Conservation (phyloP, 2,329 filamentous ascomycete genomes). For the Aaosphaeria arxii region DNA sequence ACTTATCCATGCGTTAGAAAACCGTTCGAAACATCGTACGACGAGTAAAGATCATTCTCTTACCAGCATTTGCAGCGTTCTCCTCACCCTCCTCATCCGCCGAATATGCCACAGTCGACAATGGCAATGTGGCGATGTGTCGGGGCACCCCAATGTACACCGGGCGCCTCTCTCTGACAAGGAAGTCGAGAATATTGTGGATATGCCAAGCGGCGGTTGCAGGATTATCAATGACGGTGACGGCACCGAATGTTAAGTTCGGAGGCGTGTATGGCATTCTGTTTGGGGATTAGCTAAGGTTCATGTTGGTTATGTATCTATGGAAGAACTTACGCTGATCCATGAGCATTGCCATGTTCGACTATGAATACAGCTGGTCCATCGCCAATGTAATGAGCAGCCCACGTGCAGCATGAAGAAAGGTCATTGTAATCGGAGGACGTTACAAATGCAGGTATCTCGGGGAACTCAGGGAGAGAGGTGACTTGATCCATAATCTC, state of each 20-base stretch:
- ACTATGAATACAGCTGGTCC: slow-evolving; percentile 5
- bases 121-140: no score
- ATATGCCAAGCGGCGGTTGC: neutral
- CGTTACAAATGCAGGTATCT: slow-evolving; percentile 7
- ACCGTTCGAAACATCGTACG: no score
- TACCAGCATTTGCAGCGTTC: no score
- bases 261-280: no score
- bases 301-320: neutral
- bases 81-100: no score
- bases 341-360: slow-evolving; percentile 5
- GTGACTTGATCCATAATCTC: no score
- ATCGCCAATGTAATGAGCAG: neutral
- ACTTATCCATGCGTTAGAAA: no score
- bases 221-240: neutral
- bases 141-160: neutral
- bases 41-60: no score
- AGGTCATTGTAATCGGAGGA: slow-evolving; percentile 4
- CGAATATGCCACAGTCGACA: no score
- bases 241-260: neutral
- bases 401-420: slow-evolving; percentile 2
- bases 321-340: neutral
- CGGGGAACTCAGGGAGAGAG: neutral
- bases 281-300: no score
- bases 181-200: neutral
- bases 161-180: neutral